phyloP scores from a whole-genome alignment of 768 basidiomycete genomes.

The Hygrocybe coccinea region DNA sequence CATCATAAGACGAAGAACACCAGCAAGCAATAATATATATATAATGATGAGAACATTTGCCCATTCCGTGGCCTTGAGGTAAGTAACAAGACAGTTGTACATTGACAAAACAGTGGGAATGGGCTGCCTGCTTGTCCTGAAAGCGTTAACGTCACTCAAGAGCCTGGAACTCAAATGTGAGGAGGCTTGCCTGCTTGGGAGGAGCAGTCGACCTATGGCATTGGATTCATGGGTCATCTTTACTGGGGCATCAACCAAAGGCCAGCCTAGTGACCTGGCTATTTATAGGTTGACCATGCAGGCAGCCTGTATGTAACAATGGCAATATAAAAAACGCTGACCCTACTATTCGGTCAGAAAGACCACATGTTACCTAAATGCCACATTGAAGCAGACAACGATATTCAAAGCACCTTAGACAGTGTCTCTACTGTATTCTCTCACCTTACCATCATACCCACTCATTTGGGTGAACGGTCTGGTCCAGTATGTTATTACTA shows the following conservation, averaged over 20 bases:
- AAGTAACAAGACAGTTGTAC: not conserved
- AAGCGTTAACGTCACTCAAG: no score
- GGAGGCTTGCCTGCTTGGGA: no score
- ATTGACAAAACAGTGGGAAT: no score
- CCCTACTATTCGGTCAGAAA: not conserved
- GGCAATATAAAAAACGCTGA: not conserved
- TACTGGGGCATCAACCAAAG: no score
- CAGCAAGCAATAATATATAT: not conserved
- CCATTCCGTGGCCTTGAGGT: not conserved
- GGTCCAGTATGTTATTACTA: not conserved
- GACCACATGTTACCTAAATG: not conserved
- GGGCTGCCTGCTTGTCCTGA: no score
- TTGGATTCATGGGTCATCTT: no score
- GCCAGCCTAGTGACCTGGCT: no score
- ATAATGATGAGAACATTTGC: not conserved
- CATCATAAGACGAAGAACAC: not conserved
- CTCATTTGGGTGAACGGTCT: not conserved
- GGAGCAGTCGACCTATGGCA: no score
- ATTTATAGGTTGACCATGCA: no score
- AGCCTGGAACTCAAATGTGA: no score
- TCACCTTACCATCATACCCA: not conserved
- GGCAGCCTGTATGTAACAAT: not conserved
- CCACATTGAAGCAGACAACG: not conserved
- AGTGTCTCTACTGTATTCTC: not conserved
- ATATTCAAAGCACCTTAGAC: not conserved